Conservation (phyloP, 1,139 yeast species). For the Hemisphaericaspora xylanilytica region DNA sequence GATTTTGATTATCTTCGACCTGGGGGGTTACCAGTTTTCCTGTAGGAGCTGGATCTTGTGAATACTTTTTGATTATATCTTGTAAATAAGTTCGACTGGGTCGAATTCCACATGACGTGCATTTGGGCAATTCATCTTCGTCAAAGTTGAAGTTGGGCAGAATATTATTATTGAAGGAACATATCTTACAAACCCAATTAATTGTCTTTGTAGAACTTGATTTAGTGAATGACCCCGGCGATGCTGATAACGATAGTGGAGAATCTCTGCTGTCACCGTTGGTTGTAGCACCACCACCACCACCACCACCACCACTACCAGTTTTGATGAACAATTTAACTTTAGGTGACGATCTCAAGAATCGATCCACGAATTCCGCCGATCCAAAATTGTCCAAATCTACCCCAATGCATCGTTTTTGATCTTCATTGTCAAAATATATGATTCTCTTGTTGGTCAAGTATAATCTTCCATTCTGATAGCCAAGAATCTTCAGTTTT, state of each 20-base stretch:
- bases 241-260: neutral
- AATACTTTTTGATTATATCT: constrained; percentile 5
- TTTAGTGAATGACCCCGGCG: neutral
- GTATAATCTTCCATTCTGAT: constrained; percentile 76
- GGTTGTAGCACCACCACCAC: no score
- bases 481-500: constrained; percentile 55
- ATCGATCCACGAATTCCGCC: constrained; percentile 55
- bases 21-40: no score
- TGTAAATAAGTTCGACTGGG: constrained; percentile 17
- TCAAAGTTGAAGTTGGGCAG: constrained; percentile 31
- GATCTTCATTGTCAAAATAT: constrained; percentile 59
- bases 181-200: constrained; percentile 85
- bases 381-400: constrained; percentile 45
- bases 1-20: no score
- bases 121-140: constrained; percentile 46
- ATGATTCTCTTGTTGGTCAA: constrained; percentile 72
- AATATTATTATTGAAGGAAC: constrained; percentile 64
- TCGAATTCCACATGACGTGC: constrained; percentile 76
- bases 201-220: constrained; percentile 12
- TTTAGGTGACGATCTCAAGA: constrained; percentile 78
- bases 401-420: constrained; percentile 46
- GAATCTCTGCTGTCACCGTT: no score
- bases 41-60: neutral
- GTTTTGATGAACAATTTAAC: constrained; percentile 39
- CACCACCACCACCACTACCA: no score